Conservation (phyloP, 176 grass and related monocot genomes). For the Oryza glumipatula region DNA sequence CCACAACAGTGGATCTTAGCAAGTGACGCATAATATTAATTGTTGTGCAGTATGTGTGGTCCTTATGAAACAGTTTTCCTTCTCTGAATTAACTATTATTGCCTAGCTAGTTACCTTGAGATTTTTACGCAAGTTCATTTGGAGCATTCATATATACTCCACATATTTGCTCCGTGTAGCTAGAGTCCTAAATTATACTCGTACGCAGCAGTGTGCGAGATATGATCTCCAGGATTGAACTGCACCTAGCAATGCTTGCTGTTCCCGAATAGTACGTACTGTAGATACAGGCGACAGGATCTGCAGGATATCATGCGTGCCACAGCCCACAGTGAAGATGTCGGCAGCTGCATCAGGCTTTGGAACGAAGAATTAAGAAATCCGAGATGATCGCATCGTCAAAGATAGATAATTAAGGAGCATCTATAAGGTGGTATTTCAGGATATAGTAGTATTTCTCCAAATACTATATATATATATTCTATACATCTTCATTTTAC, state of each 20-base stretch:
- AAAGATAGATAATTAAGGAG: no score
- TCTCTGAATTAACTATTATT: neutral
- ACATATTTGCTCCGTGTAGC: no score
- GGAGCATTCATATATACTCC: no score
- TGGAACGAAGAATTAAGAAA: neutral
- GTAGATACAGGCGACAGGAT: slow-evolving; percentile 15
- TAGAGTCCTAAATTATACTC: no score
- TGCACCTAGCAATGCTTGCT: neutral
- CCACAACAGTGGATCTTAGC: slow-evolving; percentile 46
- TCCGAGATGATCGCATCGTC: no score
- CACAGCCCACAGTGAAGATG: slow-evolving; percentile 10
- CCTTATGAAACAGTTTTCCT: slow-evolving; percentile 27
- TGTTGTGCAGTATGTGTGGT: neutral
- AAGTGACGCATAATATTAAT: neutral
- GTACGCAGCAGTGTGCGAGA: neutral
- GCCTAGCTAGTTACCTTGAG: neutral
- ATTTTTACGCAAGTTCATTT: neutral
- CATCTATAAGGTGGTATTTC: no score
- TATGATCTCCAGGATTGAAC: slow-evolving; percentile 17
- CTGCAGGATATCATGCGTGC: neutral
- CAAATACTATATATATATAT: no score
- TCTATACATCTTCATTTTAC: neutral
- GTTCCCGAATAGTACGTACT: neutral
- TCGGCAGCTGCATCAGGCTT: neutral
- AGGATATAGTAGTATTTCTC: no score